A percentile compares a stretch with the other conserved stretches of the same genome.
Conservation (phyloP, 148 eudicot species). For the Diospyros lotus region DNA sequence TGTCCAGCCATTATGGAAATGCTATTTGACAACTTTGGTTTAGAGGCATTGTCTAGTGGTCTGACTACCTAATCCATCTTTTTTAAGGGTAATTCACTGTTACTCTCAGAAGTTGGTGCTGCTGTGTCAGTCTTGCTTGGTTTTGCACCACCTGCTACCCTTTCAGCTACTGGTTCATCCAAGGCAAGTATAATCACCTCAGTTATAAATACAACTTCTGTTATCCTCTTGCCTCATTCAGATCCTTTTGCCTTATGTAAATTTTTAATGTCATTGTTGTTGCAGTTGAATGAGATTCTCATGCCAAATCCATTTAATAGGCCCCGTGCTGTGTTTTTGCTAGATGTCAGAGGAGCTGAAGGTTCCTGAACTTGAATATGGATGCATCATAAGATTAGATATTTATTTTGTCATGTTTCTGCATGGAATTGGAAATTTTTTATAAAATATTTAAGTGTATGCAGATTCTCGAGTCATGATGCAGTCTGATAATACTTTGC, state of each 20-base stretch:
- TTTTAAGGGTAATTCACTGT: constrained; percentile 46
- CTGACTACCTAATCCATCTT: constrained; percentile 9
- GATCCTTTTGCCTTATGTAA: background rate
- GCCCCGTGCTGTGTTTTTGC: constrained; percentile 75
- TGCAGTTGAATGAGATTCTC: constrained; percentile 84
- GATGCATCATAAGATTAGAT: background rate
- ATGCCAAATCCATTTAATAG: constrained; percentile 91
- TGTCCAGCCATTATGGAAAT: background rate
- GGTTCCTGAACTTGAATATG: constrained; percentile 36
- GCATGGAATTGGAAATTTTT: background rate
- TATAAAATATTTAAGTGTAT: background rate
- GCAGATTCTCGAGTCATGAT: constrained; percentile 44
- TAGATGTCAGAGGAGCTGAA: constrained; percentile 65
- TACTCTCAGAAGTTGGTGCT: constrained; percentile 78
- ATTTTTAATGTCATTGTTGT: constrained; percentile 5
- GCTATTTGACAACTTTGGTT: background rate
- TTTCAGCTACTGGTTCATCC: constrained; percentile 69
- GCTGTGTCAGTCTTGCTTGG: constrained; percentile 89
- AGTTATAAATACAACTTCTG: background rate
- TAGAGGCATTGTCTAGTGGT: constrained; percentile 9
- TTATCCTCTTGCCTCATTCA: constrained; percentile 6
- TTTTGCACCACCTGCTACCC: constrained; percentile 65
- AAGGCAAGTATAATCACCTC: constrained; percentile 39
- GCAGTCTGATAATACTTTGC: constrained; percentile 24
- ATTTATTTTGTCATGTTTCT: background rate